Evolutionary conservation across 345 rosid genomes (phyloP), one percentile per base, ranked within the genome.

Genomic region (Gossypium bickii): DNA sequence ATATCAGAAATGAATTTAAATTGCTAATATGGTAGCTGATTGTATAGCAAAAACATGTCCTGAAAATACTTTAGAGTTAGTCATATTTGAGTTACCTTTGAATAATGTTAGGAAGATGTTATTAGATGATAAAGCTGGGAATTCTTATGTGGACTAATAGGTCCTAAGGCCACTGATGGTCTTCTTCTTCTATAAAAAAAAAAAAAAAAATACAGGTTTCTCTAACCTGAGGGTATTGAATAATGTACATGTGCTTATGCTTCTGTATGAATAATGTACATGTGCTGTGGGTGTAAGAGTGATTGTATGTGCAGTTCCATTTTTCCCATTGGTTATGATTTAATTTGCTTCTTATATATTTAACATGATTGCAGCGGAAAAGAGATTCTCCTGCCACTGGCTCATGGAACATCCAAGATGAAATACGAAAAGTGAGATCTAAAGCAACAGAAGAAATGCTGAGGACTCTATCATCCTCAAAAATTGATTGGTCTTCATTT

Each of bases 381-480:
- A 84, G 80, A 81, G 85, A 82, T 74, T 79, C 85, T 53, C 79
- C 85, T 49, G 82, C 87, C 72, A 79, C 81, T 41, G 86, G 86
- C 62, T 84, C 92, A 41, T 91, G 98, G 98, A 93, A 86, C 83
- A 89, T 94, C 81, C 83, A 78, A 15, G 99, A 94, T 78, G 98
- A 93, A 83, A 76, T 94, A 73, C 89, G 97, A 41, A 89, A 86
- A 89, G 93, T 93, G 80, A 89, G 94, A 83, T 91, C 92, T 55
- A 89, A 80, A 76, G 98, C 99, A 81, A 91, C 97, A 27, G 93
- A 94, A 74, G 91, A 90, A 76, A 82, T 93, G 96, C 82, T 91
- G 72, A 90, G 82, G 83, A 81, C 74, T 12, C 80, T 70, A 18
- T 76, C 87, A 3, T 80, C 88, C 51, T 76, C 87, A 75, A 84